Conservation (phyloP, 805 yeast species). For the Kregervanrija pseudodelftensis region DNA sequence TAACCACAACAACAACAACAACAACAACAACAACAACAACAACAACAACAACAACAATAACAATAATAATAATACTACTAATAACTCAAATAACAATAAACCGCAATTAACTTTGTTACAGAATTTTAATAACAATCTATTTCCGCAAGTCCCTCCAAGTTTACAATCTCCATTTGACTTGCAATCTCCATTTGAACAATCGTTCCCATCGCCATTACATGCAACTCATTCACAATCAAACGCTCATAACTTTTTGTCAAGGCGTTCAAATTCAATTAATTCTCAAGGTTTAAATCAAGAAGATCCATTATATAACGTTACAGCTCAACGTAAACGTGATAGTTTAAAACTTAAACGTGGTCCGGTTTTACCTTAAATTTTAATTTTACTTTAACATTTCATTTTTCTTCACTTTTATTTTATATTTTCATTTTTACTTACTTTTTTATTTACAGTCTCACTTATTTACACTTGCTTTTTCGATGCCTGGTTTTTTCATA, state of each 20-base stretch:
- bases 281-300: constrained; percentile 1
- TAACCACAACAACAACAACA: not conserved
- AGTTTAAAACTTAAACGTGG: constrained; percentile 38
- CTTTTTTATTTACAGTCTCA: too few species aligned
- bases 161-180: constrained; percentile 1
- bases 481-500: too few species aligned
- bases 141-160: not conserved
- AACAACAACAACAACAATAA: constrained; percentile 1
- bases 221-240: not conserved
- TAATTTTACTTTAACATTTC: too few species aligned
- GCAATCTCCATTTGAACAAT: constrained; percentile 11
- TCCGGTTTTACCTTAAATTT: not conserved
- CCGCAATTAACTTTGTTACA: not conserved
- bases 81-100: not conserved
- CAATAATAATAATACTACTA: too few species aligned
- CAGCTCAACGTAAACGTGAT: constrained; percentile 46
- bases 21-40: constrained; percentile 10
- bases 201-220: constrained; percentile 6
- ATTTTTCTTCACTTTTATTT: too few species aligned
- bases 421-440: too few species aligned
- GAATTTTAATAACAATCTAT: not conserved
- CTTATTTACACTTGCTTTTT: too few species aligned
- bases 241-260: not conserved
- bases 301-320: constrained; percentile 34
- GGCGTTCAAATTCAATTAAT: too few species aligned